Evolutionary conservation across 2,329 filamentous ascomycete species (phyloP), one percentile per base, ranked within the genome.

Genomic region (Fusarium sp.): DNA sequence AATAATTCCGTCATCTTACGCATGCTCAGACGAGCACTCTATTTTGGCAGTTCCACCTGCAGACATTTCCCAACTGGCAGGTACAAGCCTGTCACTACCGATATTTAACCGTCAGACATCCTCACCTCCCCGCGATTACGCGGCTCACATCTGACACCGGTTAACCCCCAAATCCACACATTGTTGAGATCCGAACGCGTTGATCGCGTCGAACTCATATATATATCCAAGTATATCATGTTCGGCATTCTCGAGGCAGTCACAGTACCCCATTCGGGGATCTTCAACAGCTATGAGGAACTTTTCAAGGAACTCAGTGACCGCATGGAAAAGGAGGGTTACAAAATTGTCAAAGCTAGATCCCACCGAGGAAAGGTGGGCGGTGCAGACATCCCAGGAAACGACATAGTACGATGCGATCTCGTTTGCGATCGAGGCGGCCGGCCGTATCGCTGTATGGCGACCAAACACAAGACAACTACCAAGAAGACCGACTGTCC

Each of bases 401-500:
- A 81, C 70, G 80, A 81, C 44, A 82, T 83, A 54, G 79, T 83
- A 34, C 79, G 81, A 60, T 81, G 79, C 62, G 81, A 83, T 71
- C 79, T 83, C 4, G 81, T 83, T n/a, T 83, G 81, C 71, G 80
- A 83, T 66, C 79, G 81, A 46, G 81, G 81, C 50, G 81, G 81
- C 25, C 76, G 81, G 41, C 80, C 81, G 12, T 83, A 83, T 70
- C 80, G 81, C 45, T 81, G 80, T 64, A 77, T 78, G 72, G 81
- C 81, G 9, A 83, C 80, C 7, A 82, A 82, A 73, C 80, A 82
- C 67, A 83, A 83, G 72, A 81, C 81, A 9, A 79, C 80, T 25
- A 83, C 81, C 10, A 83, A 83, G 71, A 83, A 83, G 75, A 83
- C 81, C 1, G 79, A 81, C 50, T 83, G 81, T 25, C 81, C 81